These are phyloP conservation scores for Incumbomyces delicatus DNA, from an alignment of 2,329 filamentous ascomycete genomes.

Conservation along the genomic window DNA sequence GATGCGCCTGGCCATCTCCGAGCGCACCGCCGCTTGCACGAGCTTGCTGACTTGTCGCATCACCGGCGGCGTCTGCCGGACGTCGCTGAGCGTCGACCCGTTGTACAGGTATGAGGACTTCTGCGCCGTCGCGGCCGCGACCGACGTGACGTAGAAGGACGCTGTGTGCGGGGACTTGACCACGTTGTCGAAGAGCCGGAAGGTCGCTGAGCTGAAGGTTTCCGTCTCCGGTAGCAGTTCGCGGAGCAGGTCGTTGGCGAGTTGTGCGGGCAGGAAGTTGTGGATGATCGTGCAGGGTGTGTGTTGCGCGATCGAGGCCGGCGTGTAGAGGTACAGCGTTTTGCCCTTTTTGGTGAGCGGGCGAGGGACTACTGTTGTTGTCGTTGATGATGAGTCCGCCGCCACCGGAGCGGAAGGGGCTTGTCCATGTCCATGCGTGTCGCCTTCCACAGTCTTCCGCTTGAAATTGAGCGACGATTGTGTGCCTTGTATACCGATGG, in stretches of 20 bases:
- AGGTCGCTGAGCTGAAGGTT: conserved; percentile 60
- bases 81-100: conserved; percentile 62
- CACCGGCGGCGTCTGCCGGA: conserved; percentile 65
- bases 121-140: conserved; percentile 59
- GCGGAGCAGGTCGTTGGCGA: conserved; percentile 62
- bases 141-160: conserved; percentile 69
- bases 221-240: conserved; percentile 68
- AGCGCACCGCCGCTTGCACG: conserved; percentile 68
- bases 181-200: conserved; percentile 80
- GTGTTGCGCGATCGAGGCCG: conserved; percentile 67
- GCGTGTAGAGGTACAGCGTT: conserved; percentile 75
- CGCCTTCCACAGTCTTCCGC: too few relatives aligned
- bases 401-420: conserved; percentile 29
- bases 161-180: conserved; percentile 78
- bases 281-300: conserved; percentile 89
- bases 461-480: conserved; percentile 11
- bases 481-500: conserved; percentile 27
- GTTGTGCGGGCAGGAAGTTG: conserved; percentile 66
- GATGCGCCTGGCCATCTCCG: conserved; percentile 64
- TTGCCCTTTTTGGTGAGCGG: conserved; percentile 63
- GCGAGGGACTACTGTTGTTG: conserved; percentile 20
- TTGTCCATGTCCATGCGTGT: too few relatives aligned
- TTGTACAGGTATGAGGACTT: conserved; percentile 80
- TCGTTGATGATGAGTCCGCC: conserved; percentile 11
- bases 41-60: conserved; percentile 59